These are phyloP conservation scores for Cornus suecica DNA, from an alignment of 148 eudicot genomes.

Conservation along the genomic window DNA sequence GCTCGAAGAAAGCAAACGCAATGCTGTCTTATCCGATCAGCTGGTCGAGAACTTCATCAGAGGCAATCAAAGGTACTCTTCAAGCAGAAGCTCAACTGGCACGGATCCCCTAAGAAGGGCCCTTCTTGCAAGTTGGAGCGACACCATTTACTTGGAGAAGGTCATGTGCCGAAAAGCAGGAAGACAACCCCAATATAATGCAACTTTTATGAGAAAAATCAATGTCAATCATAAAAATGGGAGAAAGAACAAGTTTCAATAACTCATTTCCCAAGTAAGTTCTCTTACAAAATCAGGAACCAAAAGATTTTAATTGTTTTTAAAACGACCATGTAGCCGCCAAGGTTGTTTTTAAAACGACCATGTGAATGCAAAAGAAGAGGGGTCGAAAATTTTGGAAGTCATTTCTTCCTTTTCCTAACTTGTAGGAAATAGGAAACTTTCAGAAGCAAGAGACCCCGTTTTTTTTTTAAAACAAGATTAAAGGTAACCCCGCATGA, in stretches of 20 bases:
- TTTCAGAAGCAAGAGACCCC: not conserved
- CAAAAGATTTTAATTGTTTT: not conserved
- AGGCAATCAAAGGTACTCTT: constrained; percentile 5
- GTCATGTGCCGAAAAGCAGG: not conserved
- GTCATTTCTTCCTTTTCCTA: not conserved
- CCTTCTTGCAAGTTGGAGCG: not conserved
- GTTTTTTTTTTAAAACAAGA: not conserved
- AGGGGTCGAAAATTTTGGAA: not conserved
- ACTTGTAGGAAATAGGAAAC: not conserved
- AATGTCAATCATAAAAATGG: too few relatives aligned
- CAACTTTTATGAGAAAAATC: not conserved
- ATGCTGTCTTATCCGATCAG: not conserved
- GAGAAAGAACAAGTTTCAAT: not conserved
- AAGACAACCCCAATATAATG: not conserved
- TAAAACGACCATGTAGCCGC: not conserved
- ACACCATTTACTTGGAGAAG: not conserved
- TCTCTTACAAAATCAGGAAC: too few relatives aligned
- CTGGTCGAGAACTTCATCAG: not conserved
- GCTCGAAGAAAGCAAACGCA: too few relatives aligned
- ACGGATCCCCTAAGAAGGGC: not conserved
- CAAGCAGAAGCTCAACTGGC: not conserved
- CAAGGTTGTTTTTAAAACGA: too few relatives aligned
- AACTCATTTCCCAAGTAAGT: not conserved
- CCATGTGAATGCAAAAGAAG: not conserved
- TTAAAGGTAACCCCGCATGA: not conserved